phyloP scores from a whole-genome alignment of 1,284 basidiomycete genomes.

The Puccinia triticina region DNA sequence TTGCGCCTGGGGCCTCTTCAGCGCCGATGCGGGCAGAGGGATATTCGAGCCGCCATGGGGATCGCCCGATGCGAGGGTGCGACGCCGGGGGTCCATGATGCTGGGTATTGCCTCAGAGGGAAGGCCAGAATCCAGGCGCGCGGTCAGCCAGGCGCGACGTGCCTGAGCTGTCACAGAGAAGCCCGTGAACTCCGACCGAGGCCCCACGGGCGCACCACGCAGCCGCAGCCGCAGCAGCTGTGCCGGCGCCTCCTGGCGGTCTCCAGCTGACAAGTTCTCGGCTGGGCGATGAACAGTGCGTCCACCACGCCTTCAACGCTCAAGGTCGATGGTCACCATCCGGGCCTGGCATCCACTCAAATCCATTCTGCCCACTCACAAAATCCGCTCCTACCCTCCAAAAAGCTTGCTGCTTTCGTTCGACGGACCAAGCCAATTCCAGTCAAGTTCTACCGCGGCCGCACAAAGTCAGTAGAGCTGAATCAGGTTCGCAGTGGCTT shows the following conservation, averaged over 20 bases:
- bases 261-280: neutral
- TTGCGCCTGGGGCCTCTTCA: slow-evolving; percentile 22
- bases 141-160: too few species aligned
- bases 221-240: too few species aligned
- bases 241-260: too few species aligned
- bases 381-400: neutral
- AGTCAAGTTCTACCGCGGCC: neutral
- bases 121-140: too few species aligned
- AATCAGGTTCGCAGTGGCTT: neutral
- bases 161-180: too few species aligned
- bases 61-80: slow-evolving; percentile 27
- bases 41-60: slow-evolving; percentile 26
- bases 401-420: slow-evolving; percentile 5
- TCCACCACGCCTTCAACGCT: neutral
- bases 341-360: slow-evolving; percentile 16
- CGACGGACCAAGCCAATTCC: slow-evolving; percentile 4
- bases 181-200: too few species aligned
- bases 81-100: slow-evolving; percentile 36
- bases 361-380: neutral
- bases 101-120: too few species aligned
- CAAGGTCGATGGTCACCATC: slow-evolving; percentile 19
- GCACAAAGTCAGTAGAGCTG: neutral
- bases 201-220: too few species aligned
- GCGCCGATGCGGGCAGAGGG: slow-evolving; percentile 33
- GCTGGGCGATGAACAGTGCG: too few species aligned